Conservation (phyloP, 2,329 filamentous ascomycete genomes). For the Basipetospora chlamydospora region DNA sequence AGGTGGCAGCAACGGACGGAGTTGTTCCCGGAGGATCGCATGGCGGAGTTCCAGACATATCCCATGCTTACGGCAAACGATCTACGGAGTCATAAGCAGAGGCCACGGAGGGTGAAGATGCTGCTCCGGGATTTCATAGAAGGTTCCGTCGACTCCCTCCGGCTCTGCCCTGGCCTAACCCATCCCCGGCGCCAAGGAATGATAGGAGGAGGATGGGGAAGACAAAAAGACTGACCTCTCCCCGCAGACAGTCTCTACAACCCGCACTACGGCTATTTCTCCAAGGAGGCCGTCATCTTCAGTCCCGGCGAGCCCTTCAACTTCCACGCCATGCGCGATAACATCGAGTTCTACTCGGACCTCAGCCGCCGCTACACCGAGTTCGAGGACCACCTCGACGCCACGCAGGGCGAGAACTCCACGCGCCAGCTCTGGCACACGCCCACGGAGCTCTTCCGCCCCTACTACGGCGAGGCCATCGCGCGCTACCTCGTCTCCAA, state of each 20-base stretch:
- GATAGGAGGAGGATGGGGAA: not conserved
- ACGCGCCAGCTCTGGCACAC: slow-evolving; percentile 95
- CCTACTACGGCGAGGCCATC: slow-evolving; percentile 93
- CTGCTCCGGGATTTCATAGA: slow-evolving; percentile 95
- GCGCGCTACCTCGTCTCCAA: slow-evolving; percentile 93
- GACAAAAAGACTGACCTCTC: not conserved
- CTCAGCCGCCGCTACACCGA: slow-evolving; percentile 70
- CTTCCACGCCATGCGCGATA: slow-evolving; percentile 68
- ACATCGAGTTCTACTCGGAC: slow-evolving; percentile 66
- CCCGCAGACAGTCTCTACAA: slow-evolving; percentile 86
- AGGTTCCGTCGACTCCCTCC: no score
- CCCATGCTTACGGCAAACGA: slow-evolving; percentile 76
- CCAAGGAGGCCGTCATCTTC: slow-evolving; percentile 93
- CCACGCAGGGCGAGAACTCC: slow-evolving; percentile 45
- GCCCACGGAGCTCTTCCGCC: slow-evolving; percentile 89
- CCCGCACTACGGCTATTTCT: slow-evolving; percentile 88
- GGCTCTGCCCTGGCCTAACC: no score
- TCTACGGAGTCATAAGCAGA: slow-evolving; percentile 54
- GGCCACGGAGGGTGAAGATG: slow-evolving; percentile 89
- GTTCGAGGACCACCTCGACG: slow-evolving; percentile 82
- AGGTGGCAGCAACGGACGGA: slow-evolving; percentile 78
- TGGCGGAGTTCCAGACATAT: slow-evolving; percentile 66
- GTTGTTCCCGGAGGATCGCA: slow-evolving; percentile 60
- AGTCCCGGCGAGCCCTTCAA: slow-evolving; percentile 81
- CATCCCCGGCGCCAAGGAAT: no score